A percentile compares a stretch with the other conserved stretches of the same genome.
These are phyloP conservation scores for Schizothecium vesticola DNA, from an alignment of 495 filamentous ascomycete species.

Conservation along the genomic window DNA sequence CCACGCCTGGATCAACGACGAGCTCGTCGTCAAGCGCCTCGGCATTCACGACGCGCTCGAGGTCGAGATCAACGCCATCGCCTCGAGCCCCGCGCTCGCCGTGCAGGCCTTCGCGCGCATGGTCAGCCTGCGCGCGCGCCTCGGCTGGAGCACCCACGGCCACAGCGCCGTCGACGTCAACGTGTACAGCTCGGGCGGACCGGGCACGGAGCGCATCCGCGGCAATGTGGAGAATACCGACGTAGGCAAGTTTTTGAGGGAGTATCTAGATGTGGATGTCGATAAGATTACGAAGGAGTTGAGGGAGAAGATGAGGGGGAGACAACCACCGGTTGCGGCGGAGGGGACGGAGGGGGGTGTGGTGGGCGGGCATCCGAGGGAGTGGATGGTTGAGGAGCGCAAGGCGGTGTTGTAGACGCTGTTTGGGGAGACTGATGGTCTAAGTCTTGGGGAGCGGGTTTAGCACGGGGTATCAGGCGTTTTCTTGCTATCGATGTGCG, in stretches of 20 bases:
- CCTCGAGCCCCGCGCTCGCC: slow-evolving; percentile 48
- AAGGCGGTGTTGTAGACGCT: neutral
- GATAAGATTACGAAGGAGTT: slow-evolving; percentile 69
- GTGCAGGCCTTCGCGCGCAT: slow-evolving; percentile 71
- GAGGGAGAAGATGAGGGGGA: slow-evolving; percentile 47
- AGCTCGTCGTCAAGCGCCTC: slow-evolving; percentile 59
- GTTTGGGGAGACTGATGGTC: neutral
- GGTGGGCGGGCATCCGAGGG: neutral
- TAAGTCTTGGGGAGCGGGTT: neutral
- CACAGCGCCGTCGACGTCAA: slow-evolving; percentile 90
- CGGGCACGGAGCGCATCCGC: slow-evolving; percentile 45
- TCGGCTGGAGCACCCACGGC: slow-evolving; percentile 89
- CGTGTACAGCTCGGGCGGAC: slow-evolving; percentile 66
- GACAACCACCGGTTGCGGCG: neutral
- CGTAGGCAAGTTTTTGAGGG: slow-evolving; percentile 70
- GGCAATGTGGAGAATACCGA: slow-evolving; percentile 97
- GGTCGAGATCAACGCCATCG: slow-evolving; percentile 61
- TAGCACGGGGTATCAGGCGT: neutral
- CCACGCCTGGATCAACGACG: slow-evolving; percentile 52
- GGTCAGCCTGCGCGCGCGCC: slow-evolving; percentile 77
- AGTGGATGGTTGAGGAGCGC: slow-evolving; percentile 11
- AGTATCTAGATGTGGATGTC: slow-evolving; percentile 77
- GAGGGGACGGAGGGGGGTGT: slow-evolving; percentile 13
- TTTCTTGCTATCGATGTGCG: neutral
- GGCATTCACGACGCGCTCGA: slow-evolving; percentile 70